These are phyloP conservation scores for Neopestalotiopsis clavispora DNA, from an alignment of 2,329 filamentous ascomycete species.

Conservation along the genomic window DNA sequence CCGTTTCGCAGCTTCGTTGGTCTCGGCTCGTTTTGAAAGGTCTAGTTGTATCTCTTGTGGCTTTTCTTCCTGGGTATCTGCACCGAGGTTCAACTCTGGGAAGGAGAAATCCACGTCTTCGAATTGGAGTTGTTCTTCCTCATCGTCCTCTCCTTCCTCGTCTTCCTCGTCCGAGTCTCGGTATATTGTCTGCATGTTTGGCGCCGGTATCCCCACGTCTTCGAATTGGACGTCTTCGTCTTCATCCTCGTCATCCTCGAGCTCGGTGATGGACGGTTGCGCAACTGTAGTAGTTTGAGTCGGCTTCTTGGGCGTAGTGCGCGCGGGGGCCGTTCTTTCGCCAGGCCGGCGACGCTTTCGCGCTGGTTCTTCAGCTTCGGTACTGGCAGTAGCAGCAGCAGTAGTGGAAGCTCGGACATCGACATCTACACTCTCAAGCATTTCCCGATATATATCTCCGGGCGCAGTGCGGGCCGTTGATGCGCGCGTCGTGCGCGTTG, in stretches of 20 bases:
- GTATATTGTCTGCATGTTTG: constrained; percentile 57
- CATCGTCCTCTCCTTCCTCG: constrained; percentile 43
- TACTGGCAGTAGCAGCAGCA: constrained; percentile 23
- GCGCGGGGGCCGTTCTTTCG: constrained; percentile 26
- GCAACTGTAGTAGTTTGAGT: constrained; percentile 16
- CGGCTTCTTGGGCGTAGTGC: constrained; percentile 25
- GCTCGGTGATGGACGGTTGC: constrained; percentile 2
- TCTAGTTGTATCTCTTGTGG: constrained; percentile 53
- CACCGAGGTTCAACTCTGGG: constrained; percentile 24
- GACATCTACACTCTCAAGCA: constrained; percentile 56
- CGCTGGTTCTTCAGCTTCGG: constrained; percentile 42
- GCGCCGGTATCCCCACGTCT: constrained; percentile 52
- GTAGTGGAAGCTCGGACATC: neutral
- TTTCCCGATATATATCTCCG: constrained; percentile 51
- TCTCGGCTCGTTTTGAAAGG: constrained; percentile 50
- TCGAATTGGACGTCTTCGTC: constrained; percentile 53
- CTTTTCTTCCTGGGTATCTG: constrained; percentile 18
- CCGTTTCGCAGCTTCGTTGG: constrained; percentile 34
- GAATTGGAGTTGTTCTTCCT: constrained; percentile 49
- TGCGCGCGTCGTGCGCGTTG: constrained; percentile 30
- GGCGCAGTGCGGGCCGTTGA: constrained; percentile 29
- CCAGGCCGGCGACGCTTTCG: constrained; percentile 44
- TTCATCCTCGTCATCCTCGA: constrained; percentile 39
- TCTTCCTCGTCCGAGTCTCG: constrained; percentile 52
- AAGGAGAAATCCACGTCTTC: constrained; percentile 53